Base-by-base conservation (phyloP, 805 yeast species). In the Cyberlindnera amylophila region DNA sequence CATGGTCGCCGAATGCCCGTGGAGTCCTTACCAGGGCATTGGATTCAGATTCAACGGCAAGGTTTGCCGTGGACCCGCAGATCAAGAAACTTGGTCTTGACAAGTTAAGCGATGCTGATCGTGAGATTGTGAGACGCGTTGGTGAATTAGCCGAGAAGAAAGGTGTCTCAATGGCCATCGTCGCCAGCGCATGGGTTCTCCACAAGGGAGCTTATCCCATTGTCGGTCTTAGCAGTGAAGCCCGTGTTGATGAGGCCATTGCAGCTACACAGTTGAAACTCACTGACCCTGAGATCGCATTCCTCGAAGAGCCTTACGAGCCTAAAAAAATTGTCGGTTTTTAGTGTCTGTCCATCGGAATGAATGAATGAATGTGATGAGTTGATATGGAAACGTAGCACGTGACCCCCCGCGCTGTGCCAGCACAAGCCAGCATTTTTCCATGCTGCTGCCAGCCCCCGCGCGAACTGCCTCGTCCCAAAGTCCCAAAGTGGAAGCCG, bases 1-100 rank as follows among this genome's bases (percentile, higher is more conserved):
- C 84, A 6, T 80, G 79, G 77, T 72, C 80, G 8, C 83, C 83
- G 23, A 59, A 68, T 42, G 79, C 79, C 4, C 62, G 75, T 44
- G 85, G 86, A 3, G 29, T 74, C 3, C 63, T 80, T 33, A 67
- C 82, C 1, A 66, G 81, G 44, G 77, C 82, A 0, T 34, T 45
- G 2, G 47, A 24, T 6, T 16, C 23, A 7, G 41, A 59, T 6
- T 40, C 42, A 4, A 43, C 47, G 34, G 19, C 17, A 19, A 30
- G 29, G 12, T 12, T 38, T 12, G 5, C 30, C 9, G 9, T 21
- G 4, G 52, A 47, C 39, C 47, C 50, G 11, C 38, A 36, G 18
- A 35, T 46, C 36, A 38, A 16, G 16, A n/a, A 18, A 2, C 38
- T 36, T 3, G 45, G 45, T 2, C 38, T 45, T 11, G 12, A 35